phyloP scores from a whole-genome alignment of 2,329 filamentous ascomycete species.

The Nemania sp. region DNA sequence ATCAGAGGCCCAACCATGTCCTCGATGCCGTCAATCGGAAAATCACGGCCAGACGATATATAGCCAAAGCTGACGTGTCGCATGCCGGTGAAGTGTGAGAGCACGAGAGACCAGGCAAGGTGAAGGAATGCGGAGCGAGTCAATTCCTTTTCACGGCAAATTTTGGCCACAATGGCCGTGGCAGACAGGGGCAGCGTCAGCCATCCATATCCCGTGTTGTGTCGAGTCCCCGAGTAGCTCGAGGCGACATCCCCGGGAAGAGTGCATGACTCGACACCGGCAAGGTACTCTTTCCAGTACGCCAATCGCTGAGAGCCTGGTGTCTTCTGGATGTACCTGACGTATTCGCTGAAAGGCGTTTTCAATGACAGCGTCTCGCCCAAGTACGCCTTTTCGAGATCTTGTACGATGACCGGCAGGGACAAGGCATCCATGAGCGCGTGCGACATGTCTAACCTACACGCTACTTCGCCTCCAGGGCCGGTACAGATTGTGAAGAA shows the following conservation, averaged over 20 bases:
- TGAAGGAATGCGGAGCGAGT: conserved; percentile 4
- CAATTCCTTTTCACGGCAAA: conserved; percentile 3
- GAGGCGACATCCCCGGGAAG: neutral
- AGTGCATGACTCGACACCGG: neutral
- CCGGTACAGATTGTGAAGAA: neutral
- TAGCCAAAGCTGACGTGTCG: conserved; percentile 3
- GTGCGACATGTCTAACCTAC: conserved; percentile 1
- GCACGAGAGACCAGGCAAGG: neutral
- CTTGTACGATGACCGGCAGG: conserved; percentile 1
- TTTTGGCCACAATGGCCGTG: neutral
- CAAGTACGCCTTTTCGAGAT: conserved; percentile 1
- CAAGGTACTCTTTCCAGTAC: conserved; percentile 9
- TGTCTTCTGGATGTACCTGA: no score
- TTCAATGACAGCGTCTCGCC: no score
- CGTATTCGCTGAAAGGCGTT: no score
- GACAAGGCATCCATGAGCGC: conserved; percentile 2
- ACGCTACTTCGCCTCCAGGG: neutral
- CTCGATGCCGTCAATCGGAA: conserved; percentile 1
- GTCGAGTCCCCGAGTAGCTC: neutral
- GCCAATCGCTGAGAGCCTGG: neutral
- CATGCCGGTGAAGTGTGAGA: neutral
- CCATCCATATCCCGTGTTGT: neutral
- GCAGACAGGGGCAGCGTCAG: neutral
- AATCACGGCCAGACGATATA: conserved; percentile 2
- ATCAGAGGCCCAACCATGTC: conserved; percentile 4